Percentiles rank a stretch among this genome's conserved stretches.
phyloP scores from a whole-genome alignment of 2,329 filamentous ascomycete genomes.

The Xylariaceae sp. region DNA sequence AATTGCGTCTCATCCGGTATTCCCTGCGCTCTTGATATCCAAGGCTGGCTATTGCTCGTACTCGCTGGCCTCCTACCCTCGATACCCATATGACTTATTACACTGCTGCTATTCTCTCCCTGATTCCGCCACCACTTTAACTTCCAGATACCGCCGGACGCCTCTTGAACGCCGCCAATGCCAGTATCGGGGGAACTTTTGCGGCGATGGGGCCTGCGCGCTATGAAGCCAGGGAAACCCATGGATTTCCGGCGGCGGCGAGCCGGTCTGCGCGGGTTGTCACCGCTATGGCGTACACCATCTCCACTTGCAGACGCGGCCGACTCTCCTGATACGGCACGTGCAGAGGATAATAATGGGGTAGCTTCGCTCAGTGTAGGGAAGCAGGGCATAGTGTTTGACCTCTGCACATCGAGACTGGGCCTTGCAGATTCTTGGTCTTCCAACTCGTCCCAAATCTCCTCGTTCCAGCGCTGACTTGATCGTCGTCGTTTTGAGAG shows the following conservation, averaged over 20 bases:
- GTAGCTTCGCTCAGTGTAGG: constrained; percentile 35
- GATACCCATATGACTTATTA: constrained; percentile 16
- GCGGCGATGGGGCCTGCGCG: constrained; percentile 39
- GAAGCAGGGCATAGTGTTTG: constrained; percentile 41
- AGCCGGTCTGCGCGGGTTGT: constrained; percentile 28
- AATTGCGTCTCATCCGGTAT: constrained; percentile 10
- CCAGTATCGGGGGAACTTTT: constrained; percentile 32
- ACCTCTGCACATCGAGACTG: constrained; percentile 39
- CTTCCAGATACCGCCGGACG: constrained; percentile 48
- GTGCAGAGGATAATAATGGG: constrained; percentile 33
- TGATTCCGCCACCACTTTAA: constrained; percentile 48
- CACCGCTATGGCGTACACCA: constrained; percentile 14
- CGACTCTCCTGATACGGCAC: constrained; percentile 27
- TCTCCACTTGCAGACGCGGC: constrained; percentile 25
- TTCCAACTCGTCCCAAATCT: constrained; percentile 85
- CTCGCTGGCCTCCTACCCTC: constrained; percentile 22
- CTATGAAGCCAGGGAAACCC: constrained; percentile 56
- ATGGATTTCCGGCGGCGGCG: constrained; percentile 52
- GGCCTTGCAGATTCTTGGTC: constrained; percentile 55
- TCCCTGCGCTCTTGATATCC: constrained; percentile 12
- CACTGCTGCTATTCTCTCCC: constrained; percentile 5
- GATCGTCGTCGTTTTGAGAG: constrained; percentile 42
- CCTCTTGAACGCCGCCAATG: constrained; percentile 45
- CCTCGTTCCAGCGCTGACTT: constrained; percentile 58
- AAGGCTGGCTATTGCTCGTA: constrained; percentile 18